Percentiles rank a stretch among this genome's conserved stretches.
Conservation (phyloP, 371 early-diverging fungal species). For the Capniomyces stellatus region DNA sequence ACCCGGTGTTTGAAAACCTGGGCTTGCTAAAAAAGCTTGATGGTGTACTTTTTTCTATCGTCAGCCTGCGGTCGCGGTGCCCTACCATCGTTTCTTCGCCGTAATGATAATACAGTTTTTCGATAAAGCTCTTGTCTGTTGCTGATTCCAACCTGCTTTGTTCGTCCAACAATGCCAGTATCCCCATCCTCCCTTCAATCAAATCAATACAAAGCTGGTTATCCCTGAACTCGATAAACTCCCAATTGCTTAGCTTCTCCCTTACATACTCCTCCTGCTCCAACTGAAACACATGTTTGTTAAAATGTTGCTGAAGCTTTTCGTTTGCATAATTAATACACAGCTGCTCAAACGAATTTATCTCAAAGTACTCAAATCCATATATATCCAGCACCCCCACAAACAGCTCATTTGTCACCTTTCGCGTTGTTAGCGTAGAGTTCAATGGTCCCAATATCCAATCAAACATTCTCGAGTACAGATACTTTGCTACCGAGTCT, state of each 20-base stretch:
- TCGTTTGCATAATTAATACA: slow-evolving; percentile 98
- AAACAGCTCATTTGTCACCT: slow-evolving; percentile 30
- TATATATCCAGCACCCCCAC: slow-evolving; percentile 95
- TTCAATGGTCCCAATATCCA: slow-evolving; percentile 82
- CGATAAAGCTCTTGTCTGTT: slow-evolving; percentile 63
- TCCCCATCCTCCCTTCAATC: slow-evolving; percentile 91
- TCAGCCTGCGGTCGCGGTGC: not conserved
- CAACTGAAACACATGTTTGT: slow-evolving; percentile 80
- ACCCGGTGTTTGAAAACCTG: slow-evolving; percentile 29
- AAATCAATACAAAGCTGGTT: slow-evolving; percentile 97
- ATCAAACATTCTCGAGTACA: slow-evolving; percentile 87
- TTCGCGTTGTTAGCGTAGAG: slow-evolving; percentile 35
- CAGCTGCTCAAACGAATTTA: slow-evolving; percentile 98
- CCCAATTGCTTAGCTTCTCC: slow-evolving; percentile 73
- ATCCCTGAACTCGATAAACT: slow-evolving; percentile 89
- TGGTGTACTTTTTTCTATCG: not conserved
- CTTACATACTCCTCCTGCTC: slow-evolving; percentile 93
- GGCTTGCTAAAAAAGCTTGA: slow-evolving; percentile 18
- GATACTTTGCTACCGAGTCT: slow-evolving; percentile 85
- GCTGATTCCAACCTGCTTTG: slow-evolving; percentile 82
- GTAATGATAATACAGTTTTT: slow-evolving; percentile 68
- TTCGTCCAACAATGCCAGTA: slow-evolving; percentile 92
- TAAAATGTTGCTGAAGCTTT: slow-evolving; percentile 94
- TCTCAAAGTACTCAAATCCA: slow-evolving; percentile 92
- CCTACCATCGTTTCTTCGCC: slow-evolving; percentile 6